Conservation (phyloP, 345 rosid species). For the Hibiscus trionum region DNA sequence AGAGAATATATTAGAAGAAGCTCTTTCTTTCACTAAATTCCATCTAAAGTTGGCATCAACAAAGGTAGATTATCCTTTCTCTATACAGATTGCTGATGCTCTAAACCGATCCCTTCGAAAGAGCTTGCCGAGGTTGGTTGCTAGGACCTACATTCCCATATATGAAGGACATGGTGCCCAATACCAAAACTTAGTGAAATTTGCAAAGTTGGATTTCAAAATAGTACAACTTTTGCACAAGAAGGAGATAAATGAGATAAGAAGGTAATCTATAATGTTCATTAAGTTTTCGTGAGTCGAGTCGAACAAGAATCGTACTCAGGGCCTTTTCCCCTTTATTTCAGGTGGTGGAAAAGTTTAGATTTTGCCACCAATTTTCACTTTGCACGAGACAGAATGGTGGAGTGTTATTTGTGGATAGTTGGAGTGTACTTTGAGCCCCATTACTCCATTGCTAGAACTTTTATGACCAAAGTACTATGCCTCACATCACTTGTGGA, state of each 20-base stretch:
- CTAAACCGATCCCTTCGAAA: conserved; percentile 14
- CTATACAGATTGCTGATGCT: neutral
- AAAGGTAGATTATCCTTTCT: neutral
- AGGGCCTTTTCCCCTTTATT: neutral
- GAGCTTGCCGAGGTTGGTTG: neutral
- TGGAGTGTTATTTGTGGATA: neutral
- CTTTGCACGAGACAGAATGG: conserved; percentile 17
- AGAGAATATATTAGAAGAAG: conserved; percentile 20
- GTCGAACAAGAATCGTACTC: too few species aligned
- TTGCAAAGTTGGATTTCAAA: too few species aligned
- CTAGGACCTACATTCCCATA: neutral
- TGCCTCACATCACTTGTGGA: conserved; percentile 14
- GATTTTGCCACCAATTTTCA: conserved; percentile 20
- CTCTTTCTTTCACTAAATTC: conserved; percentile 1
- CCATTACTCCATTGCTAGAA: conserved; percentile 12
- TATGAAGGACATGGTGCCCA: too few species aligned
- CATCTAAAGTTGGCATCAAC: neutral
- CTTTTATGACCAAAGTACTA: conserved; percentile 11
- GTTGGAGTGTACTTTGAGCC: conserved; percentile 16
- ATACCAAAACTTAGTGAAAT: too few species aligned
- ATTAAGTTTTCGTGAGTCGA: too few species aligned
- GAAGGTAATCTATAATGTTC: neutral
- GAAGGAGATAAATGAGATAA: conserved; percentile 10
- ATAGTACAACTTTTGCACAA: neutral
- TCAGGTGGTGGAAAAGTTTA: conserved; percentile 5